A percentile compares a stretch with the other conserved stretches of the same genome.
Evolutionary conservation across 2,329 filamentous ascomycete species (phyloP).

Genomic region (Cytospora leucostoma): DNA sequence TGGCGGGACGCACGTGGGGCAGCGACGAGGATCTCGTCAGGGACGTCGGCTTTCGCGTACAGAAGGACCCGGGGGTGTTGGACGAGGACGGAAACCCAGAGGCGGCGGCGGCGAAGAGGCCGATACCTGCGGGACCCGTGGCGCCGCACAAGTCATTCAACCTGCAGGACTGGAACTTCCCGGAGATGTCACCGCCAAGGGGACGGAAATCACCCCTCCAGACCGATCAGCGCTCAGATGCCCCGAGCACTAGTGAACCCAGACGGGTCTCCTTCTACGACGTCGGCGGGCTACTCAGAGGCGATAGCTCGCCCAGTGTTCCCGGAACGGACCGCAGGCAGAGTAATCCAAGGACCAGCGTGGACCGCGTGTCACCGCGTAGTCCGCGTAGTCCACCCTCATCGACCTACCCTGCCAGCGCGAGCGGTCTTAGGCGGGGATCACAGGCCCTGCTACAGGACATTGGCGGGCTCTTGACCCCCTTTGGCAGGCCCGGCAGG

Average conservation of each 20-base stretch:
- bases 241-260: slow-evolving; percentile 46
- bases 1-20: slow-evolving; percentile 69
- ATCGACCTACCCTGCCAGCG: slow-evolving; percentile 48
- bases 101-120: slow-evolving; percentile 33
- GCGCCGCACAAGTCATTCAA: slow-evolving; percentile 19
- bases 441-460: slow-evolving; percentile 62
- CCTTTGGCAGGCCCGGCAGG: slow-evolving; percentile 34
- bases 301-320: slow-evolving; percentile 34
- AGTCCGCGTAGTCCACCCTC: slow-evolving; percentile 41
- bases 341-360: slow-evolving; percentile 44
- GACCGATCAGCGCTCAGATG: slow-evolving; percentile 39
- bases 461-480: slow-evolving; percentile 54
- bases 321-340: slow-evolving; percentile 37
- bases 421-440: slow-evolving; percentile 51
- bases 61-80: slow-evolving; percentile 51
- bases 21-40: slow-evolving; percentile 90
- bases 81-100: slow-evolving; percentile 29
- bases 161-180: slow-evolving; percentile 52
- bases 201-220: slow-evolving; percentile 21
- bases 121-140: slow-evolving; percentile 41
- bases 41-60: slow-evolving; percentile 71
- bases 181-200: slow-evolving; percentile 40
- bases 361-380: slow-evolving; percentile 42
- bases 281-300: slow-evolving; percentile 71
- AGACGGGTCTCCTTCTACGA: slow-evolving; percentile 80